Conservation (phyloP, 345 rosid genomes). For the Pelargonium nanum region DNA sequence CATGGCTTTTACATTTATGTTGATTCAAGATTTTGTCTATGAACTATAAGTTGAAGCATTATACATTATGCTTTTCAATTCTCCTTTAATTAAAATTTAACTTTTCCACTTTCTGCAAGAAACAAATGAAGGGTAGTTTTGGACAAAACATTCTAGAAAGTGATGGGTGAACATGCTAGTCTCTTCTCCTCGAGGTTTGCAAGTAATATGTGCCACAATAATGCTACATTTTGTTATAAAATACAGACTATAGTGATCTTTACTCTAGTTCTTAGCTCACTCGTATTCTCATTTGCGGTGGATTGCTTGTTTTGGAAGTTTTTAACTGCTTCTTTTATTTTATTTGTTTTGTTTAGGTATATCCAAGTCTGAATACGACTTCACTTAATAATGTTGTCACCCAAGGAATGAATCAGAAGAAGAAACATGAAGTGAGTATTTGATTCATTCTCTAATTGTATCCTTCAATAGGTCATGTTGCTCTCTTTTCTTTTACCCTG, state of each 20-base stretch:
- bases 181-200: too few species aligned
- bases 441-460: not conserved
- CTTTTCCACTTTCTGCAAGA: not conserved
- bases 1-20: not conserved
- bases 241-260: too few species aligned
- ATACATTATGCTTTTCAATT: not conserved
- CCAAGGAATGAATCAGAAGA: slow-evolving; percentile 89
- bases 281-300: too few species aligned
- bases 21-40: not conserved
- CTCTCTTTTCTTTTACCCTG: not conserved
- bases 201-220: too few species aligned
- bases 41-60: not conserved
- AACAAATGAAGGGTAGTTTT: not conserved
- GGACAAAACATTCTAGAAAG: not conserved
- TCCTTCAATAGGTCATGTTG: not conserved
- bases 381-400: slow-evolving; percentile 56
- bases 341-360: slow-evolving; percentile 31
- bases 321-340: not conserved
- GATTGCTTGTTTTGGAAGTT: not conserved
- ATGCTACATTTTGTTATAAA: too few species aligned
- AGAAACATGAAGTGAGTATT: slow-evolving; percentile 67
- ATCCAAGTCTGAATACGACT: slow-evolving; percentile 32
- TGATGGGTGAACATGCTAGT: not conserved
- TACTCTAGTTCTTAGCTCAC: too few species aligned
- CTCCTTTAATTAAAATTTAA: not conserved